Evolutionary conservation across 2,329 filamentous ascomycete genomes (phyloP).

Genomic region (Arthrinium puccinioides): DNA sequence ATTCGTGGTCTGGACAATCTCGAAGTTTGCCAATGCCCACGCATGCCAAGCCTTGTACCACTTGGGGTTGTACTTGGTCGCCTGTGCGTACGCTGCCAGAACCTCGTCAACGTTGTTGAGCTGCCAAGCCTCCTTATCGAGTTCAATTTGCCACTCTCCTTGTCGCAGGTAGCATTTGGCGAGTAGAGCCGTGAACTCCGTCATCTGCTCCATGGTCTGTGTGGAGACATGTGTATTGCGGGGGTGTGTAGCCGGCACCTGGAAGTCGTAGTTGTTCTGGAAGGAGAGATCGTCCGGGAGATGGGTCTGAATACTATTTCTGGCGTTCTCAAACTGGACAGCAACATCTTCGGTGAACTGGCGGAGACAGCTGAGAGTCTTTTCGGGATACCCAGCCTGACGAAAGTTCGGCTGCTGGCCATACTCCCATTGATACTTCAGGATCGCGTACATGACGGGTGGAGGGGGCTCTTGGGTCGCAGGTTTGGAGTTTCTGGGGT

Average conservation of each 20-base stretch:
- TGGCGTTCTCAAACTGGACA: constrained; percentile 44
- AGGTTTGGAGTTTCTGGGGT: background rate
- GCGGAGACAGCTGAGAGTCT: constrained; percentile 50
- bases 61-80: constrained; percentile 85
- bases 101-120: constrained; percentile 82
- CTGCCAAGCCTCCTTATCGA: constrained; percentile 86
- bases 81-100: constrained; percentile 80
- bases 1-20: constrained; percentile 71
- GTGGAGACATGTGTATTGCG: background rate
- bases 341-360: constrained; percentile 55
- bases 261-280: constrained; percentile 41
- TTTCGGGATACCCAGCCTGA: constrained; percentile 40
- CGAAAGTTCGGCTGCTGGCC: constrained; percentile 51
- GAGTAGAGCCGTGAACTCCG: constrained; percentile 63
- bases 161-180: constrained; percentile 95
- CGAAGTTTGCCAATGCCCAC: constrained; percentile 97
- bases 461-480: constrained; percentile 42
- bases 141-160: constrained; percentile 86
- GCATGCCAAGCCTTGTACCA: constrained; percentile 99
- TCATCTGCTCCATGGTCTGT: constrained; percentile 40
- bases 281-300: constrained; percentile 37
- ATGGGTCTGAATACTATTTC: constrained; percentile 38
- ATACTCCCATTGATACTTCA: constrained; percentile 94
- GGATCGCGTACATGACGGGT: constrained; percentile 88
- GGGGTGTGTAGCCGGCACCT: constrained; percentile 13